Evolutionary conservation across 2,329 filamentous ascomycete species (phyloP).

Genomic region (Macrophomina tecta): DNA sequence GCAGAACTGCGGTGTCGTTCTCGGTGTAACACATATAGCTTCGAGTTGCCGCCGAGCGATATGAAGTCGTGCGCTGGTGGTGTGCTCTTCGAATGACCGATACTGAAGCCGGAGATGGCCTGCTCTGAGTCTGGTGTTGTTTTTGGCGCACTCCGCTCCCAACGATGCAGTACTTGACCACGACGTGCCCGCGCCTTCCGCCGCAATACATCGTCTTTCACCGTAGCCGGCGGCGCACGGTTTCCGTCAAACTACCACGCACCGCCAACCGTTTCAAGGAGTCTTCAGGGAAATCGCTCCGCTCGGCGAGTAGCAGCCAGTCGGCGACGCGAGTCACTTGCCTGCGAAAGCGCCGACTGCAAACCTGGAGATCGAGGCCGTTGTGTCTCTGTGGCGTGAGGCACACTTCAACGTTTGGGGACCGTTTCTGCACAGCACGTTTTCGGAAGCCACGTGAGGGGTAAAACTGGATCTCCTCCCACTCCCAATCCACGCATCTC

Average conservation of each 20-base stretch:
- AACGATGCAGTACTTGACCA: background rate
- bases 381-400: constrained; percentile 7
- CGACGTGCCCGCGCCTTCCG: background rate
- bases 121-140: background rate
- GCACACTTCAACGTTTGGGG: constrained; percentile 23
- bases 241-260: constrained; percentile 4
- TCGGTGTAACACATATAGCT: constrained; percentile 25
- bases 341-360: constrained; percentile 9
- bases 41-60: constrained; percentile 1
- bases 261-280: background rate
- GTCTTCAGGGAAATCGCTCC: background rate
- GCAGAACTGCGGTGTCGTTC: constrained; percentile 14
- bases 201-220: background rate
- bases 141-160: background rate
- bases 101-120: background rate
- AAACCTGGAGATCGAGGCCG: constrained; percentile 10
- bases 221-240: background rate
- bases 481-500: background rate
- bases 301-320: constrained; percentile 2
- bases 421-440: background rate
- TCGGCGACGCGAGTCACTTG: background rate
- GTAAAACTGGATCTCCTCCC: constrained; percentile 15
- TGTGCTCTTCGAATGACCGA: constrained; percentile 22
- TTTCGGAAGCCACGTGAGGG: background rate
- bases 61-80: constrained; percentile 16